These are phyloP conservation scores for Penicillium arizonense DNA, from an alignment of 495 filamentous ascomycete genomes.

Conservation along the genomic window DNA sequence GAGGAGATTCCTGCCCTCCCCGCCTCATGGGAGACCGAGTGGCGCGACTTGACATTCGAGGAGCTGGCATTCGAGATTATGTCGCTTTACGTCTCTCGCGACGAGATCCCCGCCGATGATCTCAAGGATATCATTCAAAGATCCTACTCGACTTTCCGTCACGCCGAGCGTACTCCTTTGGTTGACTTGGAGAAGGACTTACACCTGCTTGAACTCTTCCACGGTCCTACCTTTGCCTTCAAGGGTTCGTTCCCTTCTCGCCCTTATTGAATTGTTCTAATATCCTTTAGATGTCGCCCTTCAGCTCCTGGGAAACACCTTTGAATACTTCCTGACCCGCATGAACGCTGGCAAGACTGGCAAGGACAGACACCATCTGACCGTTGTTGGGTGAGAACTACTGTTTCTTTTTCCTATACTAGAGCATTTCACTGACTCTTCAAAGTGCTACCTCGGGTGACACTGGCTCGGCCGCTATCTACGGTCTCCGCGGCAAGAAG, in stretches of 20 bases:
- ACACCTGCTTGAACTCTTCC: conserved; percentile 90
- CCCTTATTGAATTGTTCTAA: not conserved
- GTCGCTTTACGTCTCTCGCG: conserved; percentile 74
- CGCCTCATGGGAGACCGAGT: conserved; percentile 44
- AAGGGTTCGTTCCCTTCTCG: conserved; percentile 57
- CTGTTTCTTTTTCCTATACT: not conserved
- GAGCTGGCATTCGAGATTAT: conserved; percentile 71
- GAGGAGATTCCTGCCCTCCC: conserved; percentile 66
- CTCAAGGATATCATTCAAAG: conserved; percentile 76
- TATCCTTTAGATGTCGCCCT: conserved; percentile 58
- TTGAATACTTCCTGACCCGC: conserved; percentile 90
- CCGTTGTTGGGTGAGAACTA: conserved; percentile 58
- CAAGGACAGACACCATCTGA: conserved; percentile 76
- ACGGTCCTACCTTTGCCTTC: conserved; percentile 95
- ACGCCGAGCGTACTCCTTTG: conserved; percentile 68
- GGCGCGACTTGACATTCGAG: conserved; percentile 73
- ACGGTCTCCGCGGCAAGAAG: conserved; percentile 95
- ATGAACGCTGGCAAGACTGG: conserved; percentile 75
- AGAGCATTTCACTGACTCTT: conserved; percentile 57
- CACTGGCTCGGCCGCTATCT: conserved; percentile 93
- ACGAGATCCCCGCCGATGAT: conserved; percentile 78
- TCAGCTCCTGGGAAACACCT: conserved; percentile 90
- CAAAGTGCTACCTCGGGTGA: conserved; percentile 93
- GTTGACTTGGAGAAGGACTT: conserved; percentile 69
- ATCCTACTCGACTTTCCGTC: conserved; percentile 85